A percentile compares a stretch with the other conserved stretches of the same genome.
Evolutionary conservation across 163 green algal species (phyloP).

Genomic region (Chlorella variabilis): DNA sequence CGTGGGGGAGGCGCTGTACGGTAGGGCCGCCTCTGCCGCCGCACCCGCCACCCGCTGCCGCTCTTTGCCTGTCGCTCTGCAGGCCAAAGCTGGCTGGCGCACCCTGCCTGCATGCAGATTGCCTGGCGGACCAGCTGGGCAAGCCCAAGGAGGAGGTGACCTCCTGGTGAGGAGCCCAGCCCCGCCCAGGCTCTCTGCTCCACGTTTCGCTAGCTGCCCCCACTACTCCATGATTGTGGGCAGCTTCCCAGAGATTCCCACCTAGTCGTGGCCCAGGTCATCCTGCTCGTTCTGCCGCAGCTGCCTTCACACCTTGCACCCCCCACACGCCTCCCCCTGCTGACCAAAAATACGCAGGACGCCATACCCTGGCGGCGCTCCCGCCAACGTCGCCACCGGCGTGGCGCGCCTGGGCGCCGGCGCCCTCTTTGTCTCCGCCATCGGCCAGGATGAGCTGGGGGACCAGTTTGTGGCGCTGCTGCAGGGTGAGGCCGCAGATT

Average conservation of each 20-base stretch:
- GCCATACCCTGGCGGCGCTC: conserved; percentile 85
- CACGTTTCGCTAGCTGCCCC: no score
- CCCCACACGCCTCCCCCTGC: no score
- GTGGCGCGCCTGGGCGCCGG: conserved; percentile 69
- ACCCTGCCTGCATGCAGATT: conserved; percentile 75
- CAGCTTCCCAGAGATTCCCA: no score
- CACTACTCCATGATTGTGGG: no score
- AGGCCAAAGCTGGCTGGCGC: background rate
- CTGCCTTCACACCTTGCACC: no score
- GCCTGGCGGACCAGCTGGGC: conserved; percentile 84
- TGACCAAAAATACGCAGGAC: no score
- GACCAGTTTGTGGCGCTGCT: conserved; percentile 78
- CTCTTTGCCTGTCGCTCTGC: no score
- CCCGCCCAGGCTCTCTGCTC: background rate
- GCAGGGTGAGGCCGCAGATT: conserved; percentile 70
- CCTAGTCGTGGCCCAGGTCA: no score
- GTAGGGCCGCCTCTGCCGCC: background rate
- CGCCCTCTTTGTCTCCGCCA: conserved; percentile 71
- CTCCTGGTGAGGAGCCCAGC: conserved; percentile 61
- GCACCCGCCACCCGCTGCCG: background rate
- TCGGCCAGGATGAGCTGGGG: conserved; percentile 81
- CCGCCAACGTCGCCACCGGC: conserved; percentile 85
- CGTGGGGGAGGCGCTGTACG: conserved; percentile 32
- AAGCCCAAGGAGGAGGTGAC: conserved; percentile 76
- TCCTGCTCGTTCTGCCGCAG: no score